Evolutionary conservation across 2,329 filamentous ascomycete genomes (phyloP).

Genomic region (Epichloe gansuensis): DNA sequence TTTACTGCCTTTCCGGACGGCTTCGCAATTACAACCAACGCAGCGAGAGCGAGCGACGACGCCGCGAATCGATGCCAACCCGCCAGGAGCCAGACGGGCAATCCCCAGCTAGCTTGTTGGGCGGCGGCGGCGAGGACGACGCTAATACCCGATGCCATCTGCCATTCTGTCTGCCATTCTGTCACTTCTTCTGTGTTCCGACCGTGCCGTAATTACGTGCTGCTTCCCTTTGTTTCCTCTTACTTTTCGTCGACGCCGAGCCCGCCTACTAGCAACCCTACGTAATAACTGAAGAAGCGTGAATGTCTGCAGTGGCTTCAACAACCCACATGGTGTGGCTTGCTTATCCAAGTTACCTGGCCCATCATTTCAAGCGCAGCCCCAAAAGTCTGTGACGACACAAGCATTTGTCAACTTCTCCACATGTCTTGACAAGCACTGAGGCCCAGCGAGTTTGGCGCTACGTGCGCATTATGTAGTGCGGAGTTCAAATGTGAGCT

Average conservation of each 20-base stretch:
- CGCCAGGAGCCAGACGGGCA: neutral
- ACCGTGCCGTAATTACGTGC: too few species aligned
- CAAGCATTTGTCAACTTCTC: neutral
- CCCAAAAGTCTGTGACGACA: conserved; percentile 1
- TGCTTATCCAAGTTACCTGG: too few species aligned
- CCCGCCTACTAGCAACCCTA: too few species aligned
- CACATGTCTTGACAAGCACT: neutral
- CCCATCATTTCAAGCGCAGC: neutral
- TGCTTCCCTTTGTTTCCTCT: too few species aligned
- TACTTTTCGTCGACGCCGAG: too few species aligned
- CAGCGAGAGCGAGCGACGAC: neutral
- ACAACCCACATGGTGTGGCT: too few species aligned
- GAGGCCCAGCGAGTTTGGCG: neutral
- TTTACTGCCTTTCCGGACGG: neutral
- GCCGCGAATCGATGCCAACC: too few species aligned
- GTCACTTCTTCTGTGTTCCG: too few species aligned
- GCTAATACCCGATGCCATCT: neutral
- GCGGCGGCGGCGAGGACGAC: neutral
- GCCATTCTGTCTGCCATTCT: too few species aligned
- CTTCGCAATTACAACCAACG: neutral
- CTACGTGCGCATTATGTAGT: neutral
- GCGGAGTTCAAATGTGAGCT: neutral
- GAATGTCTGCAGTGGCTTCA: neutral
- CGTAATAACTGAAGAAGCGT: too few species aligned
- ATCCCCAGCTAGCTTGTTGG: neutral